A percentile compares a stretch with the other conserved stretches of the same genome.
These are phyloP conservation scores for Dioscorea zingiberensis DNA, from an alignment of 106 monocot species.

Conservation along the genomic window DNA sequence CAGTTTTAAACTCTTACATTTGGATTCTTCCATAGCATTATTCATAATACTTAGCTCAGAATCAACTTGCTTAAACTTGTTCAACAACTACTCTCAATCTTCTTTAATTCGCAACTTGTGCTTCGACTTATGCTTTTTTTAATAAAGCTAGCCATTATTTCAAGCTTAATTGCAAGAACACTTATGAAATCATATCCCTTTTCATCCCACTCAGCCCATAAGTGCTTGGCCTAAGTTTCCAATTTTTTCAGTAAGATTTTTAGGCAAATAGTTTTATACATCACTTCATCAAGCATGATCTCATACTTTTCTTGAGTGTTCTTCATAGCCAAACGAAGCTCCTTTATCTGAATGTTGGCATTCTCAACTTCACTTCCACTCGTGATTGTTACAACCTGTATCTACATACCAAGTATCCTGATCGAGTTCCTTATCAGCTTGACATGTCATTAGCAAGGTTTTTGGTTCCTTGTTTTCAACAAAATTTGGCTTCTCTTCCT, in stretches of 20 bases:
- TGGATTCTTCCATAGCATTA: conserved; percentile 38
- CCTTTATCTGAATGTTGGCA: conserved; percentile 36
- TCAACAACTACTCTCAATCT: conserved; percentile 24
- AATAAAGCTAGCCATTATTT: conserved; percentile 23
- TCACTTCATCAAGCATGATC: conserved; percentile 56
- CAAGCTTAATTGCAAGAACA: conserved; percentile 28
- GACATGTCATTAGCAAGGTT: too few species aligned
- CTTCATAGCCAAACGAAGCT: conserved; percentile 34
- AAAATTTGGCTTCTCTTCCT: too few species aligned
- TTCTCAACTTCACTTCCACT: conserved; percentile 48
- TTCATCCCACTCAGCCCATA: conserved; percentile 27
- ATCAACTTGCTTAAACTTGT: conserved; percentile 41
- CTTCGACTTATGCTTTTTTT: conserved; percentile 30
- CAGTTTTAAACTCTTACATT: conserved; percentile 26
- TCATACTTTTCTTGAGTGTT: conserved; percentile 59
- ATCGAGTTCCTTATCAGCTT: too few species aligned
- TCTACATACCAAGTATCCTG: too few species aligned
- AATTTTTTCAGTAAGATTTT: conserved; percentile 24
- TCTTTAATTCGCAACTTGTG: conserved; percentile 34
- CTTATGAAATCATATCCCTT: conserved; percentile 31
- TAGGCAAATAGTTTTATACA: conserved; percentile 35
- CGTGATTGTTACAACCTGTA: too few species aligned
- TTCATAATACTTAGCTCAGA: conserved; percentile 18
- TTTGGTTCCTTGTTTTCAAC: too few species aligned
- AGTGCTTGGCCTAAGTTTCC: conserved; percentile 30